Conservation (phyloP, 2,329 filamentous ascomycete genomes). For the Pseudocercospora macadamiae region DNA sequence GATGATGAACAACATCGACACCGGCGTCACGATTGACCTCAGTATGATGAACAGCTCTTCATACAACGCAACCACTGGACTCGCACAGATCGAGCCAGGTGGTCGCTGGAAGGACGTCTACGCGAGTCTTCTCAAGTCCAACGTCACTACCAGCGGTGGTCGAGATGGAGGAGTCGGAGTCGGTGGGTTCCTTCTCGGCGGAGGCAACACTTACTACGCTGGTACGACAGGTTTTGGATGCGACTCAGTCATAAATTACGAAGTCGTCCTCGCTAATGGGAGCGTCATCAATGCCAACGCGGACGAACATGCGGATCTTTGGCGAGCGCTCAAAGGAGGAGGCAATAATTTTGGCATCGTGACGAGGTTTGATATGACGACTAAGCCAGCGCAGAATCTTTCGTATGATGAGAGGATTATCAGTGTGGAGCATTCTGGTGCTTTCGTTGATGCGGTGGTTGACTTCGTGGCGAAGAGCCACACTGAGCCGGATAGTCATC, state of each 20-base stretch:
- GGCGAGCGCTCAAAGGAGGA: slow-evolving; percentile 26
- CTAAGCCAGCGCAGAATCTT: slow-evolving; percentile 12
- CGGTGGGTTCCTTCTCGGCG: slow-evolving; percentile 31
- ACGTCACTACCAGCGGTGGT: slow-evolving; percentile 48
- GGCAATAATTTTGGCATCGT: slow-evolving; percentile 29
- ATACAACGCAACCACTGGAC: slow-evolving; percentile 38
- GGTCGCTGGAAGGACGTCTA: slow-evolving; percentile 51
- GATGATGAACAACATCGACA: slow-evolving; percentile 22
- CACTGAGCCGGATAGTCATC: neutral
- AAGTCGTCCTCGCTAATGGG: slow-evolving; percentile 30
- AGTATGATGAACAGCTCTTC: slow-evolving; percentile 43
- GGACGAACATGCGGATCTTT: slow-evolving; percentile 24
- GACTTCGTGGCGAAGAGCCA: slow-evolving; percentile 38
- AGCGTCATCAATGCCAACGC: slow-evolving; percentile 24
- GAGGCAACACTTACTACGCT: slow-evolving; percentile 32
- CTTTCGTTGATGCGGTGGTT: slow-evolving; percentile 17
- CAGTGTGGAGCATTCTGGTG: neutral
- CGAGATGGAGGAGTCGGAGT: slow-evolving; percentile 33
- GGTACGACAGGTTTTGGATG: slow-evolving; percentile 28
- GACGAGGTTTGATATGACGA: slow-evolving; percentile 24
- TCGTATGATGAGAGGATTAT: neutral
- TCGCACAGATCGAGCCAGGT: slow-evolving; percentile 50
- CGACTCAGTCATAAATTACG: slow-evolving; percentile 31
- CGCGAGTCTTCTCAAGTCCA: slow-evolving; percentile 41
- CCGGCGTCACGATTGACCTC: slow-evolving; percentile 48